phyloP scores from a whole-genome alignment of 1,139 yeast genomes.

The Suhomyces terraborum region DNA sequence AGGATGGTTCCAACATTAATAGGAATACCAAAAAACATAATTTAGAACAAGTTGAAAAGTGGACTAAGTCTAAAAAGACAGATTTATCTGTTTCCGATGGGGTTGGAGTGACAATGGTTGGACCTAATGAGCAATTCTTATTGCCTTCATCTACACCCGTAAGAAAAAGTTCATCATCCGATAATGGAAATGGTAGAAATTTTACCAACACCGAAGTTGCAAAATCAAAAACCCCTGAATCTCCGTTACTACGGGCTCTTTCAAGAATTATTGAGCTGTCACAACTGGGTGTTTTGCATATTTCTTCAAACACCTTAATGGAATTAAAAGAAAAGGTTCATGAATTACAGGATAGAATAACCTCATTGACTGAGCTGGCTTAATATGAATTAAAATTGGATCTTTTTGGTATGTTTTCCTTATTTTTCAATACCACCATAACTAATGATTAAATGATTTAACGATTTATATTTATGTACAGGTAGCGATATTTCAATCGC shows the following conservation, averaged over 20 bases:
- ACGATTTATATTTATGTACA: constrained; percentile 4
- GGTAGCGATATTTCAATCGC: not conserved
- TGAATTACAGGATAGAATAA: not conserved
- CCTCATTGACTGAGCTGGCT: not conserved
- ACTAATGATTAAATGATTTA: constrained; percentile 1
- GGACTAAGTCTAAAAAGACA: constrained; percentile 1
- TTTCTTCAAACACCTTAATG: not conserved
- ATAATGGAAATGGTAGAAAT: not conserved
- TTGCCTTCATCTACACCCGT: not conserved
- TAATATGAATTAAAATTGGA: constrained; percentile 1
- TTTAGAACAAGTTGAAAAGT: constrained; percentile 2
- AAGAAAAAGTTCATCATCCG: not conserved
- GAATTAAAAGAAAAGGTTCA: constrained; percentile 5
- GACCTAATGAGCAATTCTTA: constrained; percentile 2
- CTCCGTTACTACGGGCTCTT: constrained; percentile 3
- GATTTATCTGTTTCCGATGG: not conserved
- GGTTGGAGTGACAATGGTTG: constrained; percentile 1
- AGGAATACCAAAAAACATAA: constrained; percentile 1
- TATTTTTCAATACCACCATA: not conserved
- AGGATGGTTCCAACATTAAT: not conserved
- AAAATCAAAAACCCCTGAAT: constrained; percentile 4
- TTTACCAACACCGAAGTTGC: not conserved
- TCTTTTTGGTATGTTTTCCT: not conserved
- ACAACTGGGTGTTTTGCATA: constrained; percentile 2
- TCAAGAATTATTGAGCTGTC: constrained; percentile 5